Conservation (phyloP, 2,329 filamentous ascomycete genomes). For the Paraconiothyrium brasiliense region DNA sequence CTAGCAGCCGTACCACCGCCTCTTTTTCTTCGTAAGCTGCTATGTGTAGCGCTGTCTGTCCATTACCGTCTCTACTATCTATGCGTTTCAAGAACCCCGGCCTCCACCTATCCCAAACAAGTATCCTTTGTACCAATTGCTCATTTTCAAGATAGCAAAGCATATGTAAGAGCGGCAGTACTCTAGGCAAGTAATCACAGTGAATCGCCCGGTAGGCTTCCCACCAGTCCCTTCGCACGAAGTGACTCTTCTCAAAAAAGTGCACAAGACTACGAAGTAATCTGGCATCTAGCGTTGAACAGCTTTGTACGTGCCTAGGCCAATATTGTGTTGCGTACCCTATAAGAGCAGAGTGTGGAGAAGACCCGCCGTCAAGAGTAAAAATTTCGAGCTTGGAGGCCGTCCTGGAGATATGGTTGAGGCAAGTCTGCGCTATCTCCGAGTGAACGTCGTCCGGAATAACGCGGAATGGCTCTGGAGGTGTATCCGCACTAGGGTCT, state of each 20-base stretch:
- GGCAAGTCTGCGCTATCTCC: constrained; percentile 15
- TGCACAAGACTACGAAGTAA: constrained; percentile 7
- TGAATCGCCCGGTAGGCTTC: constrained; percentile 28
- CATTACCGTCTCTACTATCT: not conserved
- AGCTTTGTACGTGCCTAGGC: constrained; percentile 20
- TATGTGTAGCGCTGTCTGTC: constrained; percentile 10
- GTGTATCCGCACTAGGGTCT: constrained; percentile 10
- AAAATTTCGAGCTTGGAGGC: not conserved
- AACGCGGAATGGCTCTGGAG: constrained; percentile 19
- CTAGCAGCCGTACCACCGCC: constrained; percentile 2
- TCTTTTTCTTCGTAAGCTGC: not conserved
- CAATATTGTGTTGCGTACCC: constrained; percentile 17
- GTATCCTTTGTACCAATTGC: constrained; percentile 3
- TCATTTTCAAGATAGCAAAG: not conserved
- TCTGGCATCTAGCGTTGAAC: constrained; percentile 13
- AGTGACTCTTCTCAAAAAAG: constrained; percentile 16
- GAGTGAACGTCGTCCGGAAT: constrained; percentile 16
- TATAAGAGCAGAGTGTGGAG: constrained; percentile 14
- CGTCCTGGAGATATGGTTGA: constrained; percentile 20
- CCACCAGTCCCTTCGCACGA: constrained; percentile 21
- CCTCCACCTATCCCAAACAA: not conserved
- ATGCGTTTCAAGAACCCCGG: no score
- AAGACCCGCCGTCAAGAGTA: not conserved
- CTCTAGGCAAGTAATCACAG: not conserved
- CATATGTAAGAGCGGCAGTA: constrained; percentile 4